phyloP scores from a whole-genome alignment of 768 basidiomycete genomes.

The Trametes sanguinea region DNA sequence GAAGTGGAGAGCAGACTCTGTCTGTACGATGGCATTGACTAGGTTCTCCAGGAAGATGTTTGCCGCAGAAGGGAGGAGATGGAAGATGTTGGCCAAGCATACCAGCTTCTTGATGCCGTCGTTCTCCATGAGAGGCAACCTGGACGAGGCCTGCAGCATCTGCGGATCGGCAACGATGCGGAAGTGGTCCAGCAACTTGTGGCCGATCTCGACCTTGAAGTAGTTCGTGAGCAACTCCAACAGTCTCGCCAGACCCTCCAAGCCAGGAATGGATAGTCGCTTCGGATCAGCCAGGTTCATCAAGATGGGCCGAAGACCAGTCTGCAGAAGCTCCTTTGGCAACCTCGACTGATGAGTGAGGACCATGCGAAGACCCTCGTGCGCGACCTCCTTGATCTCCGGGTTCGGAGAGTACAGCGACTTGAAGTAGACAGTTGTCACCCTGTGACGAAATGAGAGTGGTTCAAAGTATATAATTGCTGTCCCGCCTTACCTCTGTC shows the following conservation, averaged over 20 bases:
- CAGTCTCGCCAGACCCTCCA: conserved; percentile 92
- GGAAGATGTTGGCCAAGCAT: conserved; percentile 95
- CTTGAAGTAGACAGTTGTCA: conserved; percentile 97
- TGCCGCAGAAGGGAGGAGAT: conserved; percentile 90
- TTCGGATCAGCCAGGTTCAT: conserved; percentile 99
- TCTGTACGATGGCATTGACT: conserved; percentile 87
- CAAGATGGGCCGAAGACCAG: conserved; percentile 91
- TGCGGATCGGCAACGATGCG: conserved; percentile 88
- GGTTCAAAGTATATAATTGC: too few species aligned
- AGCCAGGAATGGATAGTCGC: conserved; percentile 84
- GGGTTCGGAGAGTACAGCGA: conserved; percentile 89
- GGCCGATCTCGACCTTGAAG: conserved; percentile 99
- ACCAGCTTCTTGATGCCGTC: conserved; percentile 92
- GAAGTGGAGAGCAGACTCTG: conserved; percentile 89
- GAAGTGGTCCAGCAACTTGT: conserved; percentile 96
- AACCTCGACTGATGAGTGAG: conserved; percentile 87
- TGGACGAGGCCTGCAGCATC: conserved; percentile 77
- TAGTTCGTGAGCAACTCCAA: conserved; percentile 95
- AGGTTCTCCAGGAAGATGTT: conserved; percentile 88
- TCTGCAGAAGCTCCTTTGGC: conserved; percentile 93
- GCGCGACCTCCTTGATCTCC: conserved; percentile 94
- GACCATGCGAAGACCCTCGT: conserved; percentile 89
- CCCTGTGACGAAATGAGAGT: conserved; percentile 46
- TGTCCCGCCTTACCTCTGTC: conserved; percentile 67
- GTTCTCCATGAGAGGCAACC: conserved; percentile 80